phyloP scores from a whole-genome alignment of 148 eudicot genomes.

The Dianthus caryophyllus region DNA sequence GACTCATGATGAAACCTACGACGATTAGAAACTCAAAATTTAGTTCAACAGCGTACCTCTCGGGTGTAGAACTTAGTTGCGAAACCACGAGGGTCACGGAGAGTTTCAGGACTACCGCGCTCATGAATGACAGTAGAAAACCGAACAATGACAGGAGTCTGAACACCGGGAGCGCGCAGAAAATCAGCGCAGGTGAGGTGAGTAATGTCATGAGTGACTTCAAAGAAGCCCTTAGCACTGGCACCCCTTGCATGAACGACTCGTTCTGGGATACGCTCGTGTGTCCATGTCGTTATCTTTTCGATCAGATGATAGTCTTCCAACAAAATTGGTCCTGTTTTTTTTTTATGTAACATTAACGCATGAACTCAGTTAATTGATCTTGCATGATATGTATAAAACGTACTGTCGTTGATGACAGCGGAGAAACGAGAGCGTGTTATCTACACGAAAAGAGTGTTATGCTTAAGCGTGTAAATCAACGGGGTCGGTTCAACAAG shows the following conservation, averaged over 20 bases:
- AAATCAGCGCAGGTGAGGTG: conserved; percentile 92
- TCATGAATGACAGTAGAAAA: conserved; percentile 97
- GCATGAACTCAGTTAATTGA: too few species aligned
- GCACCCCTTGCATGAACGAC: conserved; percentile 81
- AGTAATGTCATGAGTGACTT: conserved; percentile 83
- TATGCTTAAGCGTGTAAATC: too few species aligned
- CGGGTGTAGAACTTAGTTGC: conserved; percentile 93
- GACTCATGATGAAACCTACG: too few species aligned
- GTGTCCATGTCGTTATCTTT: conserved; percentile 67
- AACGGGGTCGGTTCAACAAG: too few species aligned
- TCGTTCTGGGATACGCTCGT: conserved; percentile 73
- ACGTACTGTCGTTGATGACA: too few species aligned
- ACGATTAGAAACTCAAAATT: not conserved
- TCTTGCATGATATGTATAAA: too few species aligned
- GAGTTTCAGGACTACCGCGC: conserved; percentile 92
- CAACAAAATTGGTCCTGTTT: conserved; percentile 62
- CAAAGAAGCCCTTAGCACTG: conserved; percentile 77
- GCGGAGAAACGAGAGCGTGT: too few species aligned
- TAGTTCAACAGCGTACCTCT: conserved; percentile 42
- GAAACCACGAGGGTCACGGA: conserved; percentile 92
- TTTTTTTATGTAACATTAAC: too few species aligned
- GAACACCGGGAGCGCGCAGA: conserved; percentile 86
- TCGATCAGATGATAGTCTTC: conserved; percentile 76
- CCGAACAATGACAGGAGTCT: conserved; percentile 92
- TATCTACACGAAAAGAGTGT: too few species aligned